Evolutionary conservation across 805 yeast species (phyloP).

Genomic region (Kuraishia cidri): DNA sequence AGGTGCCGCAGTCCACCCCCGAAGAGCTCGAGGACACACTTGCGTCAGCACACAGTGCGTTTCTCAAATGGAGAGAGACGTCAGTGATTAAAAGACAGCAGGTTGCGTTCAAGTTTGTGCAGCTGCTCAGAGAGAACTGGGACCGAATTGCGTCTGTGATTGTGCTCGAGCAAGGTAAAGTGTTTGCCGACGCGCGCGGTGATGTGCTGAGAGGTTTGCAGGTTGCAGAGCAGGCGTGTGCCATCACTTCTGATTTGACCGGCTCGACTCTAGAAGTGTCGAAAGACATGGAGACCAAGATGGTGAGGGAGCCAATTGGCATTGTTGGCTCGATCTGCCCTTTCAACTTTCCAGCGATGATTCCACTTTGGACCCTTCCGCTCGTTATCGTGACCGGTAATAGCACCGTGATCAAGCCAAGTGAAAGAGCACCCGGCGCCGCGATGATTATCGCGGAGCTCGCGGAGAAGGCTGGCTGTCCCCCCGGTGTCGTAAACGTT

Average conservation of each 20-base stretch:
- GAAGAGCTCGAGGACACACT: constrained; percentile 60
- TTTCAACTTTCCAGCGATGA: constrained; percentile 82
- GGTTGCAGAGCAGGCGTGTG: constrained; percentile 71
- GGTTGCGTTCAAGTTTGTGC: constrained; percentile 59
- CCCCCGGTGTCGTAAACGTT: constrained; percentile 63
- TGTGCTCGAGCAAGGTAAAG: constrained; percentile 70
- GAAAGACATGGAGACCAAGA: constrained; percentile 67
- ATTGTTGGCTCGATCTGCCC: constrained; percentile 75
- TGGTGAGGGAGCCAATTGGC: constrained; percentile 70
- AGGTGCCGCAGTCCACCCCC: constrained; percentile 66
- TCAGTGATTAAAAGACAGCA: constrained; percentile 46
- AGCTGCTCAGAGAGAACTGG: constrained; percentile 53
- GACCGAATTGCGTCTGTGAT: constrained; percentile 58
- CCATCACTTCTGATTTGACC: constrained; percentile 52
- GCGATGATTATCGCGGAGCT: constrained; percentile 68
- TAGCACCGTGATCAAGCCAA: constrained; percentile 59
- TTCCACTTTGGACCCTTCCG: constrained; percentile 62
- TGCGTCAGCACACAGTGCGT: constrained; percentile 55
- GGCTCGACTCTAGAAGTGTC: constrained; percentile 63
- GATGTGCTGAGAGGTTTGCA: constrained; percentile 71
- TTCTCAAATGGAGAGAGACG: constrained; percentile 43
- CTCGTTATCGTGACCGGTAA: constrained; percentile 62
- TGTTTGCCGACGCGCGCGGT: constrained; percentile 67
- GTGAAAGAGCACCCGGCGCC: constrained; percentile 79
- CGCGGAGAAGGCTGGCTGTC: constrained; percentile 66